Evolutionary conservation across 2,329 filamentous ascomycete genomes (phyloP), one percentile per base, ranked within the genome.

Genomic region (Didymella pomorum): DNA sequence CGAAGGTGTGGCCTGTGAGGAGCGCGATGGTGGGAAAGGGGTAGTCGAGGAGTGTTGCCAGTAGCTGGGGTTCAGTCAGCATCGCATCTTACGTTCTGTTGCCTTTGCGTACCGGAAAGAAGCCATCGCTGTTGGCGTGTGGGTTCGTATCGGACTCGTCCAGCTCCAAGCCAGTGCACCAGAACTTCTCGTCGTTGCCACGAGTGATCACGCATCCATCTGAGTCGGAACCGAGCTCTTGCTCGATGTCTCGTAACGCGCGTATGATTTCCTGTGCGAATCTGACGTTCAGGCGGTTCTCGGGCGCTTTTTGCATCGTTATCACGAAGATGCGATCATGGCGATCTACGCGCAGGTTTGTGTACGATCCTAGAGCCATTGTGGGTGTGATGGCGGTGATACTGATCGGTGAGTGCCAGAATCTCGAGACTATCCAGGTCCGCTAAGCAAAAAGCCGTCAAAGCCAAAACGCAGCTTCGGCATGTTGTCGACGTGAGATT

Each of bases 41-140:
- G 52, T 81, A 82, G 69, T 83, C 81, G 65, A 84, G 70, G 75
- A 78, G 65, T 1, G 80, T 81, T 25, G 80, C 78, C 14, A 83
- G 71, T 4, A 82, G 71, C 70, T 78, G 21, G 1, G 7, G 4
- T 4, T 18, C 18, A 16, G 20, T 54, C 16, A 55, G 37, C 6
- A 12, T 18, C 1, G 7, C 5, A 4, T 8, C 11, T 4, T 12
- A 25, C 11, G 20, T 20, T 39, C n/a, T 8, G 7, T 9, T 14
- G 11, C 10, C 20, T 2, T 5, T 52, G 4, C 61, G 14, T 58
- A 70, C 65, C 51, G 86, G 86, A 11, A 82, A 83, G 54, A 87
- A 89, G 25, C 79, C 80, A 65, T 83, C 86, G 16, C 80, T 79
- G 37, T 89, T 87, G 74, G 81, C 86, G 53, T 81, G 82, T 25